Evolutionary conservation across 177 flowering plant genomes (phyloP), one percentile per base, ranked within the genome.

Genomic region (Tripterygium wilfordii): DNA sequence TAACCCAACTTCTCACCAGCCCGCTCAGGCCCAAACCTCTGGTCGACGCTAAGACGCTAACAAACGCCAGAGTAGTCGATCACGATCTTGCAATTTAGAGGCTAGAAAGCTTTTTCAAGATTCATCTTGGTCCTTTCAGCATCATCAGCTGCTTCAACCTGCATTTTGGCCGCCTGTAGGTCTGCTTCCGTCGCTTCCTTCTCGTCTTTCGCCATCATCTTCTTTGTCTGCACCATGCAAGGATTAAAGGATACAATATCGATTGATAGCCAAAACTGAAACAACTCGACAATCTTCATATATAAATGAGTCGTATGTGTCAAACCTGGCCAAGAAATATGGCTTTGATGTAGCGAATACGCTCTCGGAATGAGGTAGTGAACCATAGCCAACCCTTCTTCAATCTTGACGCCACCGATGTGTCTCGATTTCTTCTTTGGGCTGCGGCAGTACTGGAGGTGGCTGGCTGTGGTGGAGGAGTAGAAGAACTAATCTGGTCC

Each of bases 101-200:
- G 41, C 23, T 51, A 56, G 29, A 47, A 17, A 14, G 59, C 21
- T 31, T 62, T 38, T n/a, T 48, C n/a, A 10, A 73, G 48, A 7
- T 36, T 48, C 32, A 50, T 63, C 54, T 72, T 83, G 42, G 56
- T 53, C 4, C 54, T 36, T 56, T 80, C 82, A 10, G 86, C 90
- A 3, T 60, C 76, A 54, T 80, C 62, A 5, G 86, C 54, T 28
- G 86, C 86, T 49, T 83, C 78, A 9, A 83, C 86, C 32, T 83
- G 82, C 79, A 80, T 74, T 55, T 78, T 80, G 0, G 69, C 40
- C 0, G 70, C 40, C 42, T 31, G 49, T 5, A 78, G 45, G 22
- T 80, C 84, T 26, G 86, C 84, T 55, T 64, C 68, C 2, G 66
- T 33, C 12, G 80, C 79, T 68, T 80, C 90, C 50, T 61, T 57